phyloP scores from a whole-genome alignment of 352 stramenopile species.

The Albugo candida region DNA sequence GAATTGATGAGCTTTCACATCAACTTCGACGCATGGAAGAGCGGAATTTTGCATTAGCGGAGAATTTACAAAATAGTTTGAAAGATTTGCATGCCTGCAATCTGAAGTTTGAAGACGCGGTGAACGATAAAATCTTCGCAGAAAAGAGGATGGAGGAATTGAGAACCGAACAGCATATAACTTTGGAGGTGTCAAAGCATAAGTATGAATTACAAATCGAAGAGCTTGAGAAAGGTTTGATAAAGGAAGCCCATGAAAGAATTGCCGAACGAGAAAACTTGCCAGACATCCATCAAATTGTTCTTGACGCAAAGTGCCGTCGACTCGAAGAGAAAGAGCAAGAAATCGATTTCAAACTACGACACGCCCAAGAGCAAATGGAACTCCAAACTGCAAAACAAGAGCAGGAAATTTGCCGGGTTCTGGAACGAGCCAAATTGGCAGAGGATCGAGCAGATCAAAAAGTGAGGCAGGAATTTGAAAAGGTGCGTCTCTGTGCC shows the following conservation, averaged over 20 bases:
- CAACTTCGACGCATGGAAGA: conserved; percentile 24
- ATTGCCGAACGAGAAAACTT: conserved; percentile 29
- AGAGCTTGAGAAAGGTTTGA: conserved; percentile 14
- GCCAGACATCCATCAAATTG: conserved; percentile 20
- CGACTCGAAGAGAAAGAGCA: conserved; percentile 31
- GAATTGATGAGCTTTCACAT: conserved; percentile 5
- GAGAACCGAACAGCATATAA: conserved; percentile 19
- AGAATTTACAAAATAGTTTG: conserved; percentile 41
- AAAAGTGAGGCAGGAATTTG: conserved; percentile 36
- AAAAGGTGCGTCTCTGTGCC: conserved; percentile 13
- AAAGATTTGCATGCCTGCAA: conserved; percentile 48
- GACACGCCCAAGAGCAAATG: conserved; percentile 22
- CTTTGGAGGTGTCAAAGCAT: conserved; percentile 34
- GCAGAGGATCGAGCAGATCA: conserved; percentile 39
- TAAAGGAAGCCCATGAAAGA: conserved; percentile 19
- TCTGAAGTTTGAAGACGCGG: conserved; percentile 31
- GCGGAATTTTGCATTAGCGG: conserved; percentile 25
- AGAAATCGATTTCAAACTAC: conserved; percentile 38
- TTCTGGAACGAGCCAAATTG: conserved; percentile 12
- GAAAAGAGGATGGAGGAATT: conserved; percentile 35
- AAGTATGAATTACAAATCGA: conserved; percentile 36
- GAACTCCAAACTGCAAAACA: conserved; percentile 27
- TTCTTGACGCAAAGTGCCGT: conserved; percentile 2
- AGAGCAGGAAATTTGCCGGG: conserved; percentile 20
- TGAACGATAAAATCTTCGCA: conserved; percentile 19